Evolutionary conservation across 1,284 basidiomycete genomes (phyloP).

Genomic region (Leccinum solheimii): DNA sequence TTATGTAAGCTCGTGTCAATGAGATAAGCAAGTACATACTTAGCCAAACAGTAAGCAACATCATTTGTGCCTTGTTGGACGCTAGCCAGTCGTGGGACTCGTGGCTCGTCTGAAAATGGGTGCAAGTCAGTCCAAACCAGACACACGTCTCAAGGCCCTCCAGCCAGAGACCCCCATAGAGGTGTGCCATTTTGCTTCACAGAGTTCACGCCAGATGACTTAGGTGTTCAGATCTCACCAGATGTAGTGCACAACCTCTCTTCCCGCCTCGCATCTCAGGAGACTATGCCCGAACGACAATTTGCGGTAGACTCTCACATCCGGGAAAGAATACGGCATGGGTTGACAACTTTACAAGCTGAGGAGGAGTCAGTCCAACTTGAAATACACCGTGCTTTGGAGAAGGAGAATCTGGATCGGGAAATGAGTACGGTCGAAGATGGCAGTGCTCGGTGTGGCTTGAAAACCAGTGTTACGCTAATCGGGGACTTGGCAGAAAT

Average conservation of each 20-base stretch:
- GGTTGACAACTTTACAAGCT: slow-evolving; percentile 59
- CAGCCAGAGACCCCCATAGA: slow-evolving; percentile 64
- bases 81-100: background rate
- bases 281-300: slow-evolving; percentile 65
- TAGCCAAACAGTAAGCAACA: slow-evolving; percentile 23
- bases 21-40: background rate
- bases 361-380: slow-evolving; percentile 65
- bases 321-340: slow-evolving; percentile 62
- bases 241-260: slow-evolving; percentile 75
- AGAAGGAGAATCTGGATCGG: slow-evolving; percentile 78
- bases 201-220: slow-evolving; percentile 5
- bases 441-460: slow-evolving; percentile 40
- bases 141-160: slow-evolving; percentile 59
- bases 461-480: slow-evolving; percentile 61
- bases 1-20: background rate
- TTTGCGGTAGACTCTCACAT: slow-evolving; percentile 69
- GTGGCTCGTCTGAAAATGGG: slow-evolving; percentile 49
- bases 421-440: slow-evolving; percentile 49
- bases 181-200: slow-evolving; percentile 38
- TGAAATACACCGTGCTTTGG: slow-evolving; percentile 69
- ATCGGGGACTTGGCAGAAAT: slow-evolving; percentile 75
- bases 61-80: background rate
- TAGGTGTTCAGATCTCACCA: slow-evolving; percentile 59
- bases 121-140: slow-evolving; percentile 61
- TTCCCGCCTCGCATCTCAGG: slow-evolving; percentile 57